Percentiles rank a stretch among this genome's conserved stretches.
Evolutionary conservation across 345 rosid species (phyloP).

Genomic region (Lepidium africanum): DNA sequence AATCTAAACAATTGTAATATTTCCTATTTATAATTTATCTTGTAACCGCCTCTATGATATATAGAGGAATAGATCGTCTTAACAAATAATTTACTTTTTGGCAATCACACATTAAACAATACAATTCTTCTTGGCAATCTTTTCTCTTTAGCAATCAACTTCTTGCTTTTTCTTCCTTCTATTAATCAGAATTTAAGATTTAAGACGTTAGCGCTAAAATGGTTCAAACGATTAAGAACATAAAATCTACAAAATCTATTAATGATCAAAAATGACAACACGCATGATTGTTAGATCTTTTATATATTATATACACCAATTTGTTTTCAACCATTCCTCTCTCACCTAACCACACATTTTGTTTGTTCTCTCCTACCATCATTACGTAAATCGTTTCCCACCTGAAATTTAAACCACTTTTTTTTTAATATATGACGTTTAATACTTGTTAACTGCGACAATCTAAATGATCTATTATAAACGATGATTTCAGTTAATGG

Average conservation of each 20-base stretch:
- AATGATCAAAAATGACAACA: constrained; percentile 1
- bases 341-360: background rate
- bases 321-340: background rate
- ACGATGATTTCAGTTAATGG: too few species aligned
- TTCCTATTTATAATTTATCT: too few species aligned
- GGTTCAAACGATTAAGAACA: background rate
- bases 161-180: too few species aligned
- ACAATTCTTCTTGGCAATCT: too few species aligned
- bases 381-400: background rate
- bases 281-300: background rate
- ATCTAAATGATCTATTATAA: background rate
- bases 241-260: background rate
- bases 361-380: background rate
- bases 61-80: too few species aligned
- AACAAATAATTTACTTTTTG: too few species aligned
- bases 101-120: too few species aligned
- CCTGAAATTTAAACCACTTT: background rate
- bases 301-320: background rate
- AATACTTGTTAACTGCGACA: background rate
- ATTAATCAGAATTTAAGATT: too few species aligned
- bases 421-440: background rate
- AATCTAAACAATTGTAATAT: too few species aligned
- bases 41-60: too few species aligned
- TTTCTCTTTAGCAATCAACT: too few species aligned
- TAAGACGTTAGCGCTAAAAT: too few species aligned